Percentiles rank a stretch among this genome's conserved stretches.
Evolutionary conservation across 2,329 filamentous ascomycete species (phyloP).

Genomic region (Phialocephala subalpina): DNA sequence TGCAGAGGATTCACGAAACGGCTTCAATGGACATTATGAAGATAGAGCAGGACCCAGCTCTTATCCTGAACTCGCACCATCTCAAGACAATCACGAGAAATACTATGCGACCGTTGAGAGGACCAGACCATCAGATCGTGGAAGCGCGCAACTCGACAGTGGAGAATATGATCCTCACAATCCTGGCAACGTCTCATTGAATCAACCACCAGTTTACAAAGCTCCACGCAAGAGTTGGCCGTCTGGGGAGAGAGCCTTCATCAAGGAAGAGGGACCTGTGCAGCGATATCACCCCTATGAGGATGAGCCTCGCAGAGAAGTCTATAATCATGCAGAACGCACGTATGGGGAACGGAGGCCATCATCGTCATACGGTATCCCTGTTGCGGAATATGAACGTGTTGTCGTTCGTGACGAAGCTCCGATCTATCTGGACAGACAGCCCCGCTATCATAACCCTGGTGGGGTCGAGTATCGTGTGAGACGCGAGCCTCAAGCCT

Average conservation of each 20-base stretch:
- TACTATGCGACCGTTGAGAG: conserved; percentile 37
- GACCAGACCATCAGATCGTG: conserved; percentile 21
- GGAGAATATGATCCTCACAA: conserved; percentile 39
- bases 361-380: conserved; percentile 20
- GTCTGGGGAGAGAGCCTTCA: conserved; percentile 15
- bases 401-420: conserved; percentile 32
- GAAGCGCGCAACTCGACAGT: conserved; percentile 30
- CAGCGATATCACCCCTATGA: conserved; percentile 24
- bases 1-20: conserved; percentile 9
- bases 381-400: conserved; percentile 28
- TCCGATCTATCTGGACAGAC: conserved; percentile 29
- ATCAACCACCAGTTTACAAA: conserved; percentile 19
- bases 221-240: conserved; percentile 8
- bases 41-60: conserved; percentile 19
- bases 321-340: conserved; percentile 24
- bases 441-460: conserved; percentile 32
- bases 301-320: conserved; percentile 21
- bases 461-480: conserved; percentile 31
- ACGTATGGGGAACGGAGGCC: conserved; percentile 25
- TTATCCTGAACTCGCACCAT: conserved; percentile 36
- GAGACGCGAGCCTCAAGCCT: conserved; percentile 29
- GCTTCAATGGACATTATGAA: conserved; percentile 21
- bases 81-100: conserved; percentile 42
- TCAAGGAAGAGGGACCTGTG: conserved; percentile 6
- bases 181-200: conserved; percentile 33